A percentile compares a stretch with the other conserved stretches of the same genome.
Evolutionary conservation across 352 stramenopile species (phyloP).

Genomic region (Phytopythium montanum): DNA sequence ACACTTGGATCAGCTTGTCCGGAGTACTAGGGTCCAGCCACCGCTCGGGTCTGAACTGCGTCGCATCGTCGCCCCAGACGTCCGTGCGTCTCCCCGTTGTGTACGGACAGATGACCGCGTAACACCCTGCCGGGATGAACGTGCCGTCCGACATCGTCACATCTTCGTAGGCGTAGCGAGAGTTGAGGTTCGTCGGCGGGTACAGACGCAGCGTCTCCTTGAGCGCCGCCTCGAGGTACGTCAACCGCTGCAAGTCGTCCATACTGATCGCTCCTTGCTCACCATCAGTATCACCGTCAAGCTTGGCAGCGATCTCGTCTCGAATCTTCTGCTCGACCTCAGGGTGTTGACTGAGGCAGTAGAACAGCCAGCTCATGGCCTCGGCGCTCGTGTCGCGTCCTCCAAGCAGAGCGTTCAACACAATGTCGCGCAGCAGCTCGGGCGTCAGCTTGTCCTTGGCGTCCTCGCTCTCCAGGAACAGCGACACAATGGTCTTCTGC

Average conservation of each 20-base stretch:
- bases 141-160: slow-evolving; percentile 57
- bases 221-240: slow-evolving; percentile 54
- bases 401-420: slow-evolving; percentile 57
- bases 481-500: slow-evolving; percentile 21
- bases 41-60: slow-evolving; percentile 43
- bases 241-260: slow-evolving; percentile 35
- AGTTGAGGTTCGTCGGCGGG: slow-evolving; percentile 43
- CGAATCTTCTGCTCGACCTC: slow-evolving; percentile 32
- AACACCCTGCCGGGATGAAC: slow-evolving; percentile 36
- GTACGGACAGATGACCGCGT: slow-evolving; percentile 37
- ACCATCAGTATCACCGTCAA: too few species aligned
- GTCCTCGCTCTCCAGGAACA: slow-evolving; percentile 21
- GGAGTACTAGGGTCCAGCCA: slow-evolving; percentile 29
- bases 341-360: slow-evolving; percentile 51
- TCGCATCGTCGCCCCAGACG: slow-evolving; percentile 35
- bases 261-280: slow-evolving; percentile 25
- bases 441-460: slow-evolving; percentile 11
- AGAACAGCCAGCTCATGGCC: slow-evolving; percentile 59
- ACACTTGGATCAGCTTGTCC: slow-evolving; percentile 28
- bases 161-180: slow-evolving; percentile 33
- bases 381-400: slow-evolving; percentile 68
- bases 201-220: slow-evolving; percentile 55
- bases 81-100: slow-evolving; percentile 26
- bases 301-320: slow-evolving; percentile 36
- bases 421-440: slow-evolving; percentile 59